phyloP scores from a whole-genome alignment of 805 yeast species.

The Wickerhamomyces canadensis region DNA sequence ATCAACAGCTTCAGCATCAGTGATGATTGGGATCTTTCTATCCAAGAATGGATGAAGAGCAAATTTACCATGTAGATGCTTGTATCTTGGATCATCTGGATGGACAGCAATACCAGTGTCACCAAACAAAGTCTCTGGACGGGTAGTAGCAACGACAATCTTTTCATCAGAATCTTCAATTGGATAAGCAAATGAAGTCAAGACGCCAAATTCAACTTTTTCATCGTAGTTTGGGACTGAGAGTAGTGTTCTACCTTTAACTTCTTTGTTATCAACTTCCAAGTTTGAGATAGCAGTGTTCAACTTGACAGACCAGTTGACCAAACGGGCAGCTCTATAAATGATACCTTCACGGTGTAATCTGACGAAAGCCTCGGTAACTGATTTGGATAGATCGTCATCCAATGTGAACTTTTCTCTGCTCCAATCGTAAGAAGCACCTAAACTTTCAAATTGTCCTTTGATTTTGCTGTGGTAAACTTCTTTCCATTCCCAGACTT shows the following conservation, averaged over 20 bases:
- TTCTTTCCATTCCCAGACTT: slow-evolving; percentile 98
- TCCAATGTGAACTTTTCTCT: slow-evolving; percentile 92
- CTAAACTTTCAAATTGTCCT: slow-evolving; percentile 76
- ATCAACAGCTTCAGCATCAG: slow-evolving; percentile 92
- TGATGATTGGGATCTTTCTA: slow-evolving; percentile 79
- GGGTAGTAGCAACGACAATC: slow-evolving; percentile 91
- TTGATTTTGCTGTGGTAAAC: slow-evolving; percentile 85
- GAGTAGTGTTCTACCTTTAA: slow-evolving; percentile 74
- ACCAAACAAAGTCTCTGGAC: slow-evolving; percentile 98
- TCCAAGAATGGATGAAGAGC: slow-evolving; percentile 87
- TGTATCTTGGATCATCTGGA: slow-evolving; percentile 90
- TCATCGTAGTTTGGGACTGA: slow-evolving; percentile 88
- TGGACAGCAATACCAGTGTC: slow-evolving; percentile 98
- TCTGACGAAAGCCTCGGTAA: slow-evolving; percentile 84
- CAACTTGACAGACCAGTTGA: slow-evolving; percentile 93
- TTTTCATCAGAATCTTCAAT: slow-evolving; percentile 83
- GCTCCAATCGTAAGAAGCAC: slow-evolving; percentile 96
- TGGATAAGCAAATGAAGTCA: slow-evolving; percentile 91
- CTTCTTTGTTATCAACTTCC: slow-evolving; percentile 90
- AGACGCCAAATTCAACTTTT: slow-evolving; percentile 91
- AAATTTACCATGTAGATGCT: slow-evolving; percentile 89
- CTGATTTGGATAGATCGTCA: slow-evolving; percentile 73
- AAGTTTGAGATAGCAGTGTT: slow-evolving; percentile 94
- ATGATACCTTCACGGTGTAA: slow-evolving; percentile 93
- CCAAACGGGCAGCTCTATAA: slow-evolving; percentile 88